A percentile compares a stretch with the other conserved stretches of the same genome.
Evolutionary conservation across 2,329 filamentous ascomycete genomes (phyloP).

Genomic region (Ophiosphaerella herpotricha): DNA sequence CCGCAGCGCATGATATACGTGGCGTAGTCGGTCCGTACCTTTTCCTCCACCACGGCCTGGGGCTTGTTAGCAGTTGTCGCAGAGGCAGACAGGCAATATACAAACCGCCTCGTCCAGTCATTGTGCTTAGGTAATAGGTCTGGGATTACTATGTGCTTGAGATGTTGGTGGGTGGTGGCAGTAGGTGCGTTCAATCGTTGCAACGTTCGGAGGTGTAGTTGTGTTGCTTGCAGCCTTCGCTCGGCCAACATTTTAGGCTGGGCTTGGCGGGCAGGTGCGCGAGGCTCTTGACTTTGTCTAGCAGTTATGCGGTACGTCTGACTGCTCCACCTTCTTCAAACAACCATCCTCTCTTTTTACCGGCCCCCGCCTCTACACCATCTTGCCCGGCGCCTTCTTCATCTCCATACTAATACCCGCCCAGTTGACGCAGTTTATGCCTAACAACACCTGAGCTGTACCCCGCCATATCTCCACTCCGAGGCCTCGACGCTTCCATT

Average conservation of each 20-base stretch:
- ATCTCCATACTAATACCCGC: neutral
- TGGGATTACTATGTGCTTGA: conserved; percentile 2
- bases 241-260: conserved; percentile 36
- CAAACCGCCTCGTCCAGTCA: conserved; percentile 43
- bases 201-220: conserved; percentile 20
- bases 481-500: conserved; percentile 18
- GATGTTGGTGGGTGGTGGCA: conserved; percentile 8
- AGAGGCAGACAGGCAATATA: conserved; percentile 1
- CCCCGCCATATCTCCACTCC: too few relatives aligned
- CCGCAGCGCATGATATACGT: conserved; percentile 1
- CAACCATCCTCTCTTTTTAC: conserved; percentile 17
- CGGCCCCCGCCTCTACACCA: conserved; percentile 2
- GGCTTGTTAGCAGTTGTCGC: conserved; percentile 39
- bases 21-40: conserved; percentile 27
- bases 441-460: conserved; percentile 9
- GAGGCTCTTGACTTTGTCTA: conserved; percentile 28
- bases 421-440: conserved; percentile 37
- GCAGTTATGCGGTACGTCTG: conserved; percentile 19
- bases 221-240: conserved; percentile 7
- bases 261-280: conserved; percentile 29
- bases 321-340: conserved; percentile 26
- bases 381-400: conserved; percentile 6
- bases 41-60: conserved; percentile 60
- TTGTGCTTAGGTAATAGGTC: conserved; percentile 14
- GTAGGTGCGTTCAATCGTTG: conserved; percentile 9